Conservation (phyloP, 345 rosid species). For the Xanthoceras sorbifolium region DNA sequence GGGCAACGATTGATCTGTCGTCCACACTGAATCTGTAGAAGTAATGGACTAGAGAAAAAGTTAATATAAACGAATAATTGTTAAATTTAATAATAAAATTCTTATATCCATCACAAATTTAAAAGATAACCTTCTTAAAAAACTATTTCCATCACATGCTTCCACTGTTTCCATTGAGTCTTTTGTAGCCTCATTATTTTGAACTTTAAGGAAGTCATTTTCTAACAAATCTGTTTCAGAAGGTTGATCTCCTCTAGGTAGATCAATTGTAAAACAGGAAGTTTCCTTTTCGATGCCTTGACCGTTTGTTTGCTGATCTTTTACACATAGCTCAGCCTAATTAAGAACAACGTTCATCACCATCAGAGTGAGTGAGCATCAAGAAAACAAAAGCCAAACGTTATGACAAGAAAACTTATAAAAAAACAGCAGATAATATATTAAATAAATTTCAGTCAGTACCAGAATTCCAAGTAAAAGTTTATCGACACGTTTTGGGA, state of each 20-base stretch:
- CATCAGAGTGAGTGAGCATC: neutral
- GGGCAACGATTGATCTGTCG: constrained; percentile 80
- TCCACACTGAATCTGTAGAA: constrained; percentile 70
- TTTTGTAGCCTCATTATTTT: constrained; percentile 37
- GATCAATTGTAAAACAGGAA: constrained; percentile 20
- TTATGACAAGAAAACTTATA: neutral
- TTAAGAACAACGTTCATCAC: neutral
- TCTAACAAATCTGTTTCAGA: constrained; percentile 27
- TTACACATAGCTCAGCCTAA: constrained; percentile 56
- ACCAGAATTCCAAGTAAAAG: neutral
- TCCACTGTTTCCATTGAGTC: constrained; percentile 42
- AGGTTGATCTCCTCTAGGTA: constrained; percentile 34
- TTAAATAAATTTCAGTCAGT: neutral
- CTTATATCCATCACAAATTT: constrained; percentile 14
- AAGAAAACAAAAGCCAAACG: neutral
- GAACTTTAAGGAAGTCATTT: constrained; percentile 32
- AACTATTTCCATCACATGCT: constrained; percentile 52
- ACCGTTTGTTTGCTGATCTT: constrained; percentile 41
- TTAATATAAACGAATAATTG: neutral
- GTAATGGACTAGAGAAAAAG: neutral
- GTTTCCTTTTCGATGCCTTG: constrained; percentile 39
- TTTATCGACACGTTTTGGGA: neutral
- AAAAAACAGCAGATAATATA: neutral
- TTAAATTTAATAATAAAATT: constrained; percentile 15
- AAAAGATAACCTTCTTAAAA: constrained; percentile 70